Conservation (phyloP, 163 green algal genomes). For the Scenedesmus sp. region DNA sequence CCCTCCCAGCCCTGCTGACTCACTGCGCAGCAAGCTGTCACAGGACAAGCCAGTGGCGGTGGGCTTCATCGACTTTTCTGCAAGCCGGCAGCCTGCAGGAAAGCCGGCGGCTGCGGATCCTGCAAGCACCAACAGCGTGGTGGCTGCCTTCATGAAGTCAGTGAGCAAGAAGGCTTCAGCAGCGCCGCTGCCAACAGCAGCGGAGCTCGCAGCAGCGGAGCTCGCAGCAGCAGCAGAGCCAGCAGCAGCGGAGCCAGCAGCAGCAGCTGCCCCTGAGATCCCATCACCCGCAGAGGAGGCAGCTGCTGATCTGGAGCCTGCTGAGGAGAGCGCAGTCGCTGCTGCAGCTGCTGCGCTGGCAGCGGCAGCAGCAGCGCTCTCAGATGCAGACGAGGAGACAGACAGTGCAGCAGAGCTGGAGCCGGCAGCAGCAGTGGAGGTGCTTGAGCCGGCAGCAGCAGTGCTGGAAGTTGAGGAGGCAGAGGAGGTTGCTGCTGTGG, state of each 20-base stretch:
- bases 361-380: neutral
- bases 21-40: conserved; percentile 16
- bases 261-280: neutral
- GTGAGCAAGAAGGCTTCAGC: conserved; percentile 7
- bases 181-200: neutral
- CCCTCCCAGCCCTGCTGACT: neutral
- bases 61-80: conserved; percentile 29
- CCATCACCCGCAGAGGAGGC: neutral
- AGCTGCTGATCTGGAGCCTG: neutral
- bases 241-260: neutral
- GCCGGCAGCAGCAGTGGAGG: neutral
- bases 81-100: neutral
- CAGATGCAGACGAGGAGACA: neutral
- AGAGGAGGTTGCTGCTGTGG: neutral
- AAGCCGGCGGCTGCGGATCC: neutral
- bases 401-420: neutral
- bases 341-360: conserved; percentile 7
- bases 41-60: conserved; percentile 38
- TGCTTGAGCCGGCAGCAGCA: neutral
- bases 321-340: conserved; percentile 1
- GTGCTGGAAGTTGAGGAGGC: neutral
- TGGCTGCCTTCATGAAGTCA: conserved; percentile 42
- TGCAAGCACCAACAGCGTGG: conserved; percentile 18
- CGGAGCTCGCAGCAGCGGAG: neutral
- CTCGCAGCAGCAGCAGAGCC: neutral